Evolutionary conservation across 805 yeast genomes (phyloP).

Genomic region (Ogataea nakhonphanomensis): DNA sequence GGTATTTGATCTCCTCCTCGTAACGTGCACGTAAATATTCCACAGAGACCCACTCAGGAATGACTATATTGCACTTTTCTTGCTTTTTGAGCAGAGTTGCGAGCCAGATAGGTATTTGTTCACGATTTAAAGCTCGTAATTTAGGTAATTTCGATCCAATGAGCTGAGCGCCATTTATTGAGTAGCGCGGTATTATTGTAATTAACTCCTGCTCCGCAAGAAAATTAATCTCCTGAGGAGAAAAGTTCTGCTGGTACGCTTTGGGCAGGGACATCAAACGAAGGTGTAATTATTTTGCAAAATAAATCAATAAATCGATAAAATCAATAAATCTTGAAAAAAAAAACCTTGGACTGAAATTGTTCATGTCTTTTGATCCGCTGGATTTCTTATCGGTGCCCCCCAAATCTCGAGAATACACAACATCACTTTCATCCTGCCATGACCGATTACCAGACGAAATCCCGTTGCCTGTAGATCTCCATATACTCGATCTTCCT

Average conservation of each 20-base stretch:
- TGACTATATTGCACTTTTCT: conserved; percentile 77
- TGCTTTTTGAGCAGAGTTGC: conserved; percentile 82
- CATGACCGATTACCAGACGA: conserved; percentile 15
- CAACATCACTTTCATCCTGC: conserved; percentile 14
- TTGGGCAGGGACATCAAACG: conserved; percentile 60
- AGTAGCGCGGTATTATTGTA: conserved; percentile 74
- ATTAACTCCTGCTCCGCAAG: conserved; percentile 78
- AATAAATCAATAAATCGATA: not conserved
- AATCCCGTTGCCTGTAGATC: conserved; percentile 10
- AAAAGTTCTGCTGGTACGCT: conserved; percentile 50
- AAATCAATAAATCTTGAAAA: conserved; percentile 1
- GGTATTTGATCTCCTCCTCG: conserved; percentile 60
- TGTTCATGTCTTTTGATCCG: conserved; percentile 21
- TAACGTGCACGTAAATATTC: conserved; percentile 51
- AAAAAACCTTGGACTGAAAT: not conserved
- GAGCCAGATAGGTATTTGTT: conserved; percentile 79
- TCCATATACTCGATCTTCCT: conserved; percentile 63
- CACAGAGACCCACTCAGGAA: conserved; percentile 79
- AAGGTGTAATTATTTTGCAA: too few relatives aligned
- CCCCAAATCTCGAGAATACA: not conserved
- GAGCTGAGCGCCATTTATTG: conserved; percentile 59
- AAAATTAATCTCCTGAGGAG: conserved; percentile 78
- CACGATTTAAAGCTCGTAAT: conserved; percentile 64
- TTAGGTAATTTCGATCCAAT: conserved; percentile 60
- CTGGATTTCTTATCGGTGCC: conserved; percentile 19